Base-by-base conservation (phyloP, 2,329 filamentous ascomycete species). In the Ophiocordyceps camponoti-leonardi region DNA sequence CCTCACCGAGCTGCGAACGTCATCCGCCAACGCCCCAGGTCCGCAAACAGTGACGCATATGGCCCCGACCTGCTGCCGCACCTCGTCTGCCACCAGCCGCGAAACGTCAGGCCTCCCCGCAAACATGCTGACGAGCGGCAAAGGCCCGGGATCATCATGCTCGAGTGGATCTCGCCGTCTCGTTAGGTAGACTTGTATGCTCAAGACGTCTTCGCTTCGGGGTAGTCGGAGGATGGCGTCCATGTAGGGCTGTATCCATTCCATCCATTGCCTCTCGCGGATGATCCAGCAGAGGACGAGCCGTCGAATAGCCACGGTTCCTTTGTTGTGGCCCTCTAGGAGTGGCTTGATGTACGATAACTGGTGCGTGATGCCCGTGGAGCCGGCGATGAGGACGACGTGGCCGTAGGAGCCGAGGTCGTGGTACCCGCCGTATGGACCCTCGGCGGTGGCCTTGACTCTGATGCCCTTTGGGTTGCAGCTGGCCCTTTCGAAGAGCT, bases 331-430 rank as follows among this genome's bases (percentile, higher is more conserved):
- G 3, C 81, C 82, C 45, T 78, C 66, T 47, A 90, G 73, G 5
- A 90, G 68, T 44, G 92, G 81, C 47, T 79, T 81, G 11, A 95
- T 74, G 61, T 93, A 94, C 33, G 86, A 85, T 23, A 96, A 77
- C 60, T 94, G 86, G 61, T 96, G 90, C 1, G 90, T 94, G 63
- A 98, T 96, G 49, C 92, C 92, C 5, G 92, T 87, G 46, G 90
- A 85, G 47, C 87, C 88, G 13, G 88, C 88, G 58, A 95, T 87
- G 47, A 98, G 80, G 50, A 98, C 76, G 43, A 81, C 79, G 42
- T 92, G 90, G 37, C 92, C 90, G 62, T 95, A 96, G 10, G 87
- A 95, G 62, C 87, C 81, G 51, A 95, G 79, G 49, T 78, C 79
- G 63, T 94, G 83, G 58, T 86, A 81, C 41, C 80, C 81, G 4